Percentiles rank a stretch among this genome's conserved stretches.
Evolutionary conservation across 345 rosid species (phyloP).

Genomic region (Bruguiera sexangula): DNA sequence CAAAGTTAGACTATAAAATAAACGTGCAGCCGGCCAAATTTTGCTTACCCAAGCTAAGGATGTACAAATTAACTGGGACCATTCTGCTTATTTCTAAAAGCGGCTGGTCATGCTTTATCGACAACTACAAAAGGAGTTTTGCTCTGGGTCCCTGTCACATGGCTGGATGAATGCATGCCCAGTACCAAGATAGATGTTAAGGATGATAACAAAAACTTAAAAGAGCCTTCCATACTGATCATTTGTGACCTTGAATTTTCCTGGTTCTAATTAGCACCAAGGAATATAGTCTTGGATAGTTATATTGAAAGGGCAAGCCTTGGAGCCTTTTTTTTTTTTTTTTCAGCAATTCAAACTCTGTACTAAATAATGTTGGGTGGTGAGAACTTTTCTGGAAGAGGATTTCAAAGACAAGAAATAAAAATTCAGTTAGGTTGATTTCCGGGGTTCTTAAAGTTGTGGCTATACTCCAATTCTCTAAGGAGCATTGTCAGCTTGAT

Average conservation of each 20-base stretch:
- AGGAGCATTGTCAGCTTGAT: constrained; percentile 23
- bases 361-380: no score
- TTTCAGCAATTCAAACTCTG: no score
- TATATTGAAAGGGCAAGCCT: no score
- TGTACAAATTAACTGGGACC: constrained; percentile 24
- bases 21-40: no score
- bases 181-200: constrained; percentile 5
- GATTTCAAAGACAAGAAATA: neutral
- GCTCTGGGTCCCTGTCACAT: constrained; percentile 35
- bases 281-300: no score
- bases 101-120: constrained; percentile 45
- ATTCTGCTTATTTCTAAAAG: constrained; percentile 29
- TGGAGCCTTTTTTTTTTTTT: no score
- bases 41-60: constrained; percentile 8
- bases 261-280: no score
- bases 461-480: constrained; percentile 14
- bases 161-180: constrained; percentile 37
- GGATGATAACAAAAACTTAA: constrained; percentile 1
- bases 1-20: no score
- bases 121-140: constrained; percentile 43
- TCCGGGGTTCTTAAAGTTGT: constrained; percentile 24
- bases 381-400: neutral
- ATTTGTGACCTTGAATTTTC: no score
- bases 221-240: neutral
- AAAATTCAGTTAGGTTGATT: constrained; percentile 16